These are phyloP conservation scores for Komagataella ulmi DNA, from an alignment of 805 yeast species.

Conservation along the genomic window DNA sequence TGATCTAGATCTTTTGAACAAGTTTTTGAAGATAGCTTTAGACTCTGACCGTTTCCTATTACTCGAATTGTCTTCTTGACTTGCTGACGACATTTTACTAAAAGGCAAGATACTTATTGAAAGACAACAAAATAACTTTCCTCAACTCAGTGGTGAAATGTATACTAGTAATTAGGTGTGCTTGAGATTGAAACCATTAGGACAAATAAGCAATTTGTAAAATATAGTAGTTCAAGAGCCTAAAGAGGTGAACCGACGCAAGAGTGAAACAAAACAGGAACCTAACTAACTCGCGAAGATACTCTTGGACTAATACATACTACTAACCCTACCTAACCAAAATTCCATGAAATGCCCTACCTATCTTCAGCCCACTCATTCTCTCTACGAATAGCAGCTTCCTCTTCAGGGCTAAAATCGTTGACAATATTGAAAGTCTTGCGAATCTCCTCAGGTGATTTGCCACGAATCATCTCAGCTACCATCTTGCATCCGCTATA, in stretches of 20 bases:
- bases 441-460: conserved; percentile 70
- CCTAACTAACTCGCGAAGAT: neutral
- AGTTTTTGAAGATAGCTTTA: neutral
- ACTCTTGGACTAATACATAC: neutral
- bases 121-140: neutral
- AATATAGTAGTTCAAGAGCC: no score
- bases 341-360: conserved; percentile 13
- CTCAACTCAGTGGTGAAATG: neutral
- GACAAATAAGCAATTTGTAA: neutral
- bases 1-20: neutral
- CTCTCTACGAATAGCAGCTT: conserved; percentile 76
- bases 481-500: conserved; percentile 74
- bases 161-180: neutral
- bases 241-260: no score
- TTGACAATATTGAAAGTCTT: conserved; percentile 70
- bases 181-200: neutral
- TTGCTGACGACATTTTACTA: neutral
- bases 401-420: conserved; percentile 80
- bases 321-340: neutral
- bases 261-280: no score
- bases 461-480: conserved; percentile 75
- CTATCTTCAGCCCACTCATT: conserved; percentile 90
- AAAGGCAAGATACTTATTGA: neutral
- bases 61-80: neutral
- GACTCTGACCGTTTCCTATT: neutral